A percentile compares a stretch with the other conserved stretches of the same genome.
Conservation (phyloP, 2,329 filamentous ascomycete species). For the Pseudogymnoascus sp. region DNA sequence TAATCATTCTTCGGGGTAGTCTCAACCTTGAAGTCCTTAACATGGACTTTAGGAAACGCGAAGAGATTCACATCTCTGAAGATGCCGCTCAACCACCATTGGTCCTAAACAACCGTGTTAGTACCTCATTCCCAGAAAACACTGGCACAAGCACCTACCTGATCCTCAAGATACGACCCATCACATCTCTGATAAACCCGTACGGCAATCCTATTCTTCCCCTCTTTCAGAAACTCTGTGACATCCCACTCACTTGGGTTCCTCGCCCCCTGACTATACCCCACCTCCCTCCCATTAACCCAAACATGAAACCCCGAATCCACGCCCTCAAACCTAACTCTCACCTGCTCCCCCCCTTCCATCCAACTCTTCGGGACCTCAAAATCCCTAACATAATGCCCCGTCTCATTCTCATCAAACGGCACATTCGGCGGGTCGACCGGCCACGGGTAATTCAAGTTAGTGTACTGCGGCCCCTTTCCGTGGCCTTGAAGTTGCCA, state of each 20-base stretch:
- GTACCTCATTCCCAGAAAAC: conserved; percentile 2
- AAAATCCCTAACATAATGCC: conserved; percentile 44
- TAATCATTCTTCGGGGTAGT: conserved; percentile 46
- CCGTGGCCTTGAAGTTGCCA: conserved; percentile 52
- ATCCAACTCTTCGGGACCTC: conserved; percentile 35
- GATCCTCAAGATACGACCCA: conserved; percentile 49
- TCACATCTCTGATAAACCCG: conserved; percentile 51
- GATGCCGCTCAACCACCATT: conserved; percentile 47
- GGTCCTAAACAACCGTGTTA: conserved; percentile 31
- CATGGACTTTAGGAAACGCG: conserved; percentile 38
- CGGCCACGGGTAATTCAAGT: conserved; percentile 46
- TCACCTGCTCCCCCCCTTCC: conserved; percentile 31
- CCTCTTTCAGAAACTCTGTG: conserved; percentile 34
- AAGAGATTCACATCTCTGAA: conserved; percentile 48
- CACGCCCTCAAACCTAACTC: conserved; percentile 51
- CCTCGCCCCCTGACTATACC: conserved; percentile 50
- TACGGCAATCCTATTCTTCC: conserved; percentile 40
- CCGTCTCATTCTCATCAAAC: conserved; percentile 44
- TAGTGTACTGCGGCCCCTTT: conserved; percentile 39
- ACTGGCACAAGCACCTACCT: conserved; percentile 22
- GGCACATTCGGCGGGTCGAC: conserved; percentile 47
- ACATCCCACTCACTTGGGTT: conserved; percentile 54
- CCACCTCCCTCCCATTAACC: conserved; percentile 47
- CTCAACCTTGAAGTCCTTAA: conserved; percentile 46
- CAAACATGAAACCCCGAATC: conserved; percentile 51